Base-by-base conservation (phyloP, 2,329 filamentous ascomycete genomes). In the Calonectria hongkongensis region DNA sequence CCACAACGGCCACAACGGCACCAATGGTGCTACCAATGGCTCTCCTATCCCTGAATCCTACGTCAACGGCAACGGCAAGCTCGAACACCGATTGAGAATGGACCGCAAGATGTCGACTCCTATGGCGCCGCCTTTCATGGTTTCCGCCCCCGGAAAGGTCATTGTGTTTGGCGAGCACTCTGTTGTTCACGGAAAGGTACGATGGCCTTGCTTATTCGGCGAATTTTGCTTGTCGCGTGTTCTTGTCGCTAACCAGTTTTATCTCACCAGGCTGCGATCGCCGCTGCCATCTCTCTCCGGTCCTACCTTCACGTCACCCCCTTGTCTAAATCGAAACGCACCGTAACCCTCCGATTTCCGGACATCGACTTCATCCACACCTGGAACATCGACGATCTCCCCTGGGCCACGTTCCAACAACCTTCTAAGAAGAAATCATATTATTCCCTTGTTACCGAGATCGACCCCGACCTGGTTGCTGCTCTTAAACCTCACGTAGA, bases 131-230 rank as follows among this genome's bases (percentile, higher is more conserved):
- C 88, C 96, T 73, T 99, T 99, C 83, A 98, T 99, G 94, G 96
- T 98, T 70, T 98, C 97, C 18, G 96, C 97, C 2, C 97, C 97
- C 0, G 97, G 96, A 75, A 99, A 99, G 84, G 97, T 98, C 82
- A 99, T 99, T 83, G 95, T 98, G 66, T 98, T 96, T 86, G 97
- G 97, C 77, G 97, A 99, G 84, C 97, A 99, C 86, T 94, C 97
- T 2, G 97, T 98, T n/a, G 97, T 99, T 25, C 92, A 99, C 82
- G 96, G 96, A 82, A 98, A 98, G 91, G 94, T 94, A 86, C 69
- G n/a, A 54, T 67, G 27, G 25, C 27, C 6, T 45, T n/a, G n/a
- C 43, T 45, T 25, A 30, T 27, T 63, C 41, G 58, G 58, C 58
- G 39, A n/a, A 41, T 47, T 63, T 63, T 51, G 21, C 45, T n/a